phyloP scores from a whole-genome alignment of 1,284 basidiomycete genomes.

The Anthracocystis setariae region DNA sequence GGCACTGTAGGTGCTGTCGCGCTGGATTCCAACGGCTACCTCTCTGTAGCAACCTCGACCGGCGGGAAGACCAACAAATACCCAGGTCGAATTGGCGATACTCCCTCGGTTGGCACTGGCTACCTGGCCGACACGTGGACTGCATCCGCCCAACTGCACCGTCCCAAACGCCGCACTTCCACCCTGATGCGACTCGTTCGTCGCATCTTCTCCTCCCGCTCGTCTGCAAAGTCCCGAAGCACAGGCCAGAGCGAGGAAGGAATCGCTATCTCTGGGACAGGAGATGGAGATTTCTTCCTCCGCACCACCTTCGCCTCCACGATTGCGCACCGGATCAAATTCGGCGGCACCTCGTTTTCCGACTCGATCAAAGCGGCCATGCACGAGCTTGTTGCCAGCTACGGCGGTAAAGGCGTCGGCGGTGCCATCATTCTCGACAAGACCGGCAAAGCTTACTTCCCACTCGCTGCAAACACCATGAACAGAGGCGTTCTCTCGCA shows the following conservation, averaged over 20 bases:
- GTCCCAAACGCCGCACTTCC: conserved; percentile 1
- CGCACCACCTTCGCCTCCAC: conserved; percentile 76
- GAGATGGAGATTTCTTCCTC: conserved; percentile 85
- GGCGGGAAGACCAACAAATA: conserved; percentile 84
- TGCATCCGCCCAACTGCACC: neutral
- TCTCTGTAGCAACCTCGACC: conserved; percentile 79
- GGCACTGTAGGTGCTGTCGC: conserved; percentile 86
- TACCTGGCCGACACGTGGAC: conserved; percentile 81
- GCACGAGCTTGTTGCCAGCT: conserved; percentile 72
- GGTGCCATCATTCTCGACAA: conserved; percentile 77
- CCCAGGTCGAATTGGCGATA: conserved; percentile 81
- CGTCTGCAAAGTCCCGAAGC: too few relatives aligned
- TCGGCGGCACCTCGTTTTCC: conserved; percentile 67
- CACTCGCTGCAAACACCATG: conserved; percentile 79
- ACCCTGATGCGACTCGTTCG: neutral
- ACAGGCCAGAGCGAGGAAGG: conserved; percentile 66
- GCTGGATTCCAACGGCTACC: conserved; percentile 77
- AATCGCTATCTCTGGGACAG: conserved; percentile 82
- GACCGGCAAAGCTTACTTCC: conserved; percentile 71
- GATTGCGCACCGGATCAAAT: conserved; percentile 76
- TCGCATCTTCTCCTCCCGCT: neutral
- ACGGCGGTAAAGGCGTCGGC: conserved; percentile 75
- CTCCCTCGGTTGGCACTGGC: conserved; percentile 79
- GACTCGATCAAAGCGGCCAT: conserved; percentile 74
- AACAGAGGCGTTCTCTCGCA: conserved; percentile 77